Evolutionary conservation across 148 eudicot species (phyloP).

Genomic region (Rhododendron ovatum): DNA sequence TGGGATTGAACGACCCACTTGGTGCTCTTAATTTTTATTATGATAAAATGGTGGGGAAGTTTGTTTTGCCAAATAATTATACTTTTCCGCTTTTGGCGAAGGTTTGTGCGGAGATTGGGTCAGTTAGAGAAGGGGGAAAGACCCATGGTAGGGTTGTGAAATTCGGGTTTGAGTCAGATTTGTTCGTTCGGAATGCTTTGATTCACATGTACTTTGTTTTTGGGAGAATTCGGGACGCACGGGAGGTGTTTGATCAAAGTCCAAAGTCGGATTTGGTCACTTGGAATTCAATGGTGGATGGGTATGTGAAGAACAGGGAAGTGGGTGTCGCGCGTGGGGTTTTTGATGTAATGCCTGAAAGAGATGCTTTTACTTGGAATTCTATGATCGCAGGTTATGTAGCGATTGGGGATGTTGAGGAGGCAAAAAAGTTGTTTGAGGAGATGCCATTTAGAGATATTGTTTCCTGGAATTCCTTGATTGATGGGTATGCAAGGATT

Average conservation of each 20-base stretch:
- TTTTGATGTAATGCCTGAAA: slow-evolving; percentile 48
- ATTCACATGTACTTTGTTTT: slow-evolving; percentile 37
- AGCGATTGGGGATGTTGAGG: slow-evolving; percentile 34
- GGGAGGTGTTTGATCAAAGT: slow-evolving; percentile 42
- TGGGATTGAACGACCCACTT: slow-evolving; percentile 29
- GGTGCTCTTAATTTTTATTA: slow-evolving; percentile 39
- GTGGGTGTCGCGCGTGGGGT: slow-evolving; percentile 28
- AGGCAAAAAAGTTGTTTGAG: slow-evolving; percentile 34
- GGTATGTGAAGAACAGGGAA: slow-evolving; percentile 49
- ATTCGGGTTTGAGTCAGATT: slow-evolving; percentile 43
- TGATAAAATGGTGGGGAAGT: slow-evolving; percentile 26
- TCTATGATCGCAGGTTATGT: slow-evolving; percentile 45
- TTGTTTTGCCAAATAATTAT: slow-evolving; percentile 17
- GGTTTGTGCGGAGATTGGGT: slow-evolving; percentile 22
- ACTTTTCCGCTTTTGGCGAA: slow-evolving; percentile 25
- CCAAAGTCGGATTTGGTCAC: slow-evolving; percentile 42
- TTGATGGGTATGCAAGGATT: slow-evolving; percentile 49
- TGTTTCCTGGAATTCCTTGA: slow-evolving; percentile 58
- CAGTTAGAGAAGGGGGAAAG: slow-evolving; percentile 21
- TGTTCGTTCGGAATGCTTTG: slow-evolving; percentile 49
- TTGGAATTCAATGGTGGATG: slow-evolving; percentile 60
- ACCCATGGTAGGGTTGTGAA: slow-evolving; percentile 22
- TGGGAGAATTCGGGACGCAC: slow-evolving; percentile 36
- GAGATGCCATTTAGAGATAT: slow-evolving; percentile 39
- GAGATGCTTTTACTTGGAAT: slow-evolving; percentile 49